Base-by-base conservation (phyloP, 768 basidiomycete species). In the Asterophora lycoperdoides region DNA sequence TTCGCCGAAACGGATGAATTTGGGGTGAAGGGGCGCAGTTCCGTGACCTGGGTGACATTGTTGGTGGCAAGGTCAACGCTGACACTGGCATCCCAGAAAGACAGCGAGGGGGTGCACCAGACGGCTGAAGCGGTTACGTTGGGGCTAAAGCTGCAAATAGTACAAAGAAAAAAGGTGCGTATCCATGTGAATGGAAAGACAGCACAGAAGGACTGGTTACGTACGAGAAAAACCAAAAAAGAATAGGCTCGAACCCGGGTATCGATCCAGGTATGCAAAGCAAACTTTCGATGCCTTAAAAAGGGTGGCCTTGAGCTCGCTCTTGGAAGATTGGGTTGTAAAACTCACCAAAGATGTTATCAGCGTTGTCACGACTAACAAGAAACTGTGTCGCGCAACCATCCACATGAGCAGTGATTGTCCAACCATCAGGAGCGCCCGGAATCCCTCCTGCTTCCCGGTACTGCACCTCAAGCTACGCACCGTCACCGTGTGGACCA, bases 211-310 rank as follows among this genome's bases (percentile, higher is more conserved):
- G 30, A 23, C 23, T 23, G 23, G 23, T 23, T 18, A 63, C 62
- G 59, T 68, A 74, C 38, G 66, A 67, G 61, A 80, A 80, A 60
- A 79, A 77, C 81, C 79, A 83, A 58, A 81, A 79, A 17, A 78
- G 66, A 14, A 78, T 68, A 0, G 80, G 79, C 13, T 63, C 68
- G 34, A 78, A 78, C 36, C 73, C 63, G 9, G 62, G 55, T 3
- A 66, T 64, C 8, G 59, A 49, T 15, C 47, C 5, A 20, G 56
- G 36, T 15, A 35, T 57, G 38, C 73, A 74, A 18, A 41, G 52
- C 2, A 64, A 57, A 8, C 58, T 48, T 52, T 68, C 64, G 19
- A 65, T 55, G 36, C 68, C 70, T 71, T 43, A 4, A 29, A 50
- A 30, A 37, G 32, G 23, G 3, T 28, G 32, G 15, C 14, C 26